These are phyloP conservation scores for Avena eriantha DNA, from an alignment of 176 grass and related monocot genomes.

Conservation along the genomic window DNA sequence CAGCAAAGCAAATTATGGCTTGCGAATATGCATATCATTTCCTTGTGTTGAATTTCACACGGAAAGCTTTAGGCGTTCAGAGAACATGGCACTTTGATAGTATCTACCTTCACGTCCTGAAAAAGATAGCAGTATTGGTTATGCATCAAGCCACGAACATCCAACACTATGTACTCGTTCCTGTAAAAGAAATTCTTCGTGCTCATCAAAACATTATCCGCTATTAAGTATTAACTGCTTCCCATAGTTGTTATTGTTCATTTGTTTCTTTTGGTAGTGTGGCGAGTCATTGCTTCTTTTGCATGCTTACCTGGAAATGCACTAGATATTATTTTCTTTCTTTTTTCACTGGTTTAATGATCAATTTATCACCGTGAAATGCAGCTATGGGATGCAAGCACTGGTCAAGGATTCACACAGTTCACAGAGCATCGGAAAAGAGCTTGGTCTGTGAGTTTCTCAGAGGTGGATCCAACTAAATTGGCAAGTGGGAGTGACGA, in stretches of 20 bases:
- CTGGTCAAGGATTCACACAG: constrained; percentile 79
- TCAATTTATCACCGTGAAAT: constrained; percentile 31
- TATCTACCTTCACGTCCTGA: neutral
- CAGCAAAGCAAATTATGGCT: neutral
- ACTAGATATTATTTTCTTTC: constrained; percentile 22
- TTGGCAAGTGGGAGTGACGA: constrained; percentile 97
- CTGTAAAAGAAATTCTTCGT: neutral
- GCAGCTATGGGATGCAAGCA: constrained; percentile 99
- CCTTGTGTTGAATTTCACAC: constrained; percentile 21
- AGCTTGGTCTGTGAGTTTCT: constrained; percentile 98
- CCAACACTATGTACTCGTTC: neutral
- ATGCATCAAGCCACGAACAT: constrained; percentile 10
- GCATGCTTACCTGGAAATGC: constrained; percentile 39
- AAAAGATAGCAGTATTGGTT: neutral
- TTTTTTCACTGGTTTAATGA: constrained; percentile 35
- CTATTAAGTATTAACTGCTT: constrained; percentile 29
- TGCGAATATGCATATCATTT: constrained; percentile 23
- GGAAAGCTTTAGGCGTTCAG: constrained; percentile 15
- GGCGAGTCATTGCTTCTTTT: constrained; percentile 20
- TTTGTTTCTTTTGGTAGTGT: constrained; percentile 22
- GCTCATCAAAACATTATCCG: neutral
- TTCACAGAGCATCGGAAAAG: constrained; percentile 88
- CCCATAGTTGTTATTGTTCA: neutral
- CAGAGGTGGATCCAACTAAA: constrained; percentile 81
- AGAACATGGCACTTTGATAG: neutral